phyloP scores from a whole-genome alignment of 2,329 filamentous ascomycete species.

The Emmonsiellopsis sp. region DNA sequence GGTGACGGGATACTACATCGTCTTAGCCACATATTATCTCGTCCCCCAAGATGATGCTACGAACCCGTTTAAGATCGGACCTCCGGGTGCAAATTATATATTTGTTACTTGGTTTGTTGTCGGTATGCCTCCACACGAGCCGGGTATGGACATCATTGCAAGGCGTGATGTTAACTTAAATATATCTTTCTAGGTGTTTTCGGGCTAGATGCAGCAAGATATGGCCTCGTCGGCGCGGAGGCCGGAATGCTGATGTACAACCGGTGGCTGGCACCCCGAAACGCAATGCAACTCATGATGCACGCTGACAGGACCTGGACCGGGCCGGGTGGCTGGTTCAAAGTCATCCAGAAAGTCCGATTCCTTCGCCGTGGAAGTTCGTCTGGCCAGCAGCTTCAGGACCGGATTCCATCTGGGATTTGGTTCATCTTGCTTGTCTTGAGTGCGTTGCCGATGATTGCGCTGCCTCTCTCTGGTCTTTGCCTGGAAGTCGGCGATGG shows the following conservation, averaged over 20 bases:
- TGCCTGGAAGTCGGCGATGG: conserved; percentile 1
- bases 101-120: not conserved
- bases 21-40: not conserved
- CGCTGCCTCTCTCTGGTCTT: conserved; percentile 1
- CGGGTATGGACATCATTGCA: not conserved
- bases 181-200: not conserved
- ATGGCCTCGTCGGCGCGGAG: not conserved
- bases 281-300: conserved; percentile 1
- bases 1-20: not conserved
- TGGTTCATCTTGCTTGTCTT: not conserved
- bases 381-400: not conserved
- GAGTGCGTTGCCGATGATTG: not conserved
- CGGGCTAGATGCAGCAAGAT: not conserved
- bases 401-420: not conserved
- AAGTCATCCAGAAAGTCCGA: not conserved
- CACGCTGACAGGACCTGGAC: conserved; percentile 1
- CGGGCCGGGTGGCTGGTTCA: not conserved
- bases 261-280: not conserved
- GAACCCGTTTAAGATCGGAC: not conserved
- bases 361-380: not conserved
- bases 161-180: not conserved
- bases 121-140: not conserved
- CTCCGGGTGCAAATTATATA: not conserved
- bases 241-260: conserved; percentile 2
- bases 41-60: not conserved